Evolutionary conservation across 2,329 filamentous ascomycete species (phyloP), one percentile per base, ranked within the genome.

Genomic region (Xylariaceae sp.): DNA sequence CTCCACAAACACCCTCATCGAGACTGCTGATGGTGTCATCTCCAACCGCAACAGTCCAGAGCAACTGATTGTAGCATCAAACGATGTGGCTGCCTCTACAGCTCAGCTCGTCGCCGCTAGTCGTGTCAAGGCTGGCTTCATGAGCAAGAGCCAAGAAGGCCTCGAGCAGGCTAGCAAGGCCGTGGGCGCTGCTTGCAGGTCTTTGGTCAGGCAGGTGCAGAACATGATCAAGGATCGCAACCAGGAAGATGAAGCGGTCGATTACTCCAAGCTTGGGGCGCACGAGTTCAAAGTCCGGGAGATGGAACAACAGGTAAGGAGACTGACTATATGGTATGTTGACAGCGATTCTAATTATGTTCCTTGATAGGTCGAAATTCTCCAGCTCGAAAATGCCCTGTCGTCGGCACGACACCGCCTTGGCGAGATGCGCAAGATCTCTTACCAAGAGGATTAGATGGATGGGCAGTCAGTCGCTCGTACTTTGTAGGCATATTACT

Each of bases 221-320:
- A 86, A 82, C 67, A 94, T 99, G 78, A 98, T 99, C 75, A 89
- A 90, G 72, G 89, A 96, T 75, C 87, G 91, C 69, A 87, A 91
- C 72, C 83, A 85, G 61, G 91, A 92, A 39, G 91, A 94, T 31
- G 92, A 96, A 52, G 81, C 84, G 47, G 87, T 96, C 19, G 95
- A 99, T 74, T 99, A 98, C 76, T 82, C 84, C 39, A 91, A 92
- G 78, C 79, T 99, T 43, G 93, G 91, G 61, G 87, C 89, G 28
- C 94, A 97, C 76, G 95, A 99, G 78, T 98, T 99, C 82, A 99
- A 99, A 83, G 92, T 97, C 48, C 85, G 89, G 68, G 93, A 99
- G 79, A 99, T 99, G 95, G 95, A 99, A 79, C 95, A 99, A 73
- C 95, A 99, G 90, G 93, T 96, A 82, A 69, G 84, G 40, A 31